Evolutionary conservation across 1,139 yeast species (phyloP).

Genomic region (Groenewaldozyma auringiensis): DNA sequence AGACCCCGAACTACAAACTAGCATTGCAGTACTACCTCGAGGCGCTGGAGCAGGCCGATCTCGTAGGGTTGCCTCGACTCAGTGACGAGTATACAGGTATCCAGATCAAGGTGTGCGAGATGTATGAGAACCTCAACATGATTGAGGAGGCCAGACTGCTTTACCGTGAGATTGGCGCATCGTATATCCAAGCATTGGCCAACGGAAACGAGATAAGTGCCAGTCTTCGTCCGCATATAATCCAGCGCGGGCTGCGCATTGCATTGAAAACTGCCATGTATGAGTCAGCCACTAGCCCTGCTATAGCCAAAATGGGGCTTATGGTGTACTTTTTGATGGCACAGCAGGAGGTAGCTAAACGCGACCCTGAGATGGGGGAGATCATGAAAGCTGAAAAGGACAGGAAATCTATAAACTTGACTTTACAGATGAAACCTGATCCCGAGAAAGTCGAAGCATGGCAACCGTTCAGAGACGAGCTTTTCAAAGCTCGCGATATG

Average conservation of each 20-base stretch:
- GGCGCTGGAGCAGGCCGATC: slow-evolving; percentile 41
- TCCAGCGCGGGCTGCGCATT: slow-evolving; percentile 64
- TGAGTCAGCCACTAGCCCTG: slow-evolving; percentile 41
- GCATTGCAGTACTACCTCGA: slow-evolving; percentile 65
- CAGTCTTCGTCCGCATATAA: slow-evolving; percentile 42
- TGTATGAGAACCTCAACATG: slow-evolving; percentile 64
- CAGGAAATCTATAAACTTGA: slow-evolving; percentile 12
- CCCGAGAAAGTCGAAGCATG: slow-evolving; percentile 29
- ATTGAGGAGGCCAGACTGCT: slow-evolving; percentile 54
- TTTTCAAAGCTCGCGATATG: slow-evolving; percentile 65
- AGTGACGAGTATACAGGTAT: slow-evolving; percentile 77
- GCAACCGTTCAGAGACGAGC: slow-evolving; percentile 70
- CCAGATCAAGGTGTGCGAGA: slow-evolving; percentile 77
- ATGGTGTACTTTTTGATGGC: slow-evolving; percentile 60
- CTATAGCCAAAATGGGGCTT: slow-evolving; percentile 50
- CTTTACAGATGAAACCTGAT: slow-evolving; percentile 15
- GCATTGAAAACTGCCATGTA: slow-evolving; percentile 60
- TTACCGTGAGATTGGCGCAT: slow-evolving; percentile 59
- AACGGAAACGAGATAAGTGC: slow-evolving; percentile 30
- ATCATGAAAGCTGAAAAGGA: slow-evolving; percentile 19
- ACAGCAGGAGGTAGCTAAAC: slow-evolving; percentile 47
- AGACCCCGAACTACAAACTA: slow-evolving; percentile 48
- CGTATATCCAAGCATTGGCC: slow-evolving; percentile 51
- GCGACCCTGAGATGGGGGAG: slow-evolving; percentile 23
- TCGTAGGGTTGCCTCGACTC: slow-evolving; percentile 44